Conservation (phyloP, 208 protist species). For the Trypanosoma congolense region DNA sequence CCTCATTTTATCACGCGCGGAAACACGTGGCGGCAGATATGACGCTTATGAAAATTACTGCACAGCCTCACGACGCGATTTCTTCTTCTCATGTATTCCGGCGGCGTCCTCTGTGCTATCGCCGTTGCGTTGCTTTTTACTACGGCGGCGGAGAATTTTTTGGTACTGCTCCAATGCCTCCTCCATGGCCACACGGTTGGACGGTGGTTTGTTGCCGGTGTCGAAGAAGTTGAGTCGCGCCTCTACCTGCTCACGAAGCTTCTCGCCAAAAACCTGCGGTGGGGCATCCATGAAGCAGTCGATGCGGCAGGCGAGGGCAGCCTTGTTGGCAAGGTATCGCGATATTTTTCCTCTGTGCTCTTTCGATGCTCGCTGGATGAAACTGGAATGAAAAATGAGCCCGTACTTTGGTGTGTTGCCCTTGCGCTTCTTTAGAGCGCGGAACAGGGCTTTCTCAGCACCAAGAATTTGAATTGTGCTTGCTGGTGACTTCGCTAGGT, state of each 20-base stretch:
- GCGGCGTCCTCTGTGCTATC: constrained; percentile 27
- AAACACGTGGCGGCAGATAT: too few relatives aligned
- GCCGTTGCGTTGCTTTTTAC: constrained; percentile 31
- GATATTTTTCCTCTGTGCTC: constrained; percentile 98
- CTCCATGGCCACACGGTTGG: constrained; percentile 96
- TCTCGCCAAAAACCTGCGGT: constrained; percentile 92
- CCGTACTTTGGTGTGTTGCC: constrained; percentile 99
- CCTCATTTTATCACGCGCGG: too few relatives aligned
- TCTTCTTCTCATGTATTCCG: constrained; percentile 51
- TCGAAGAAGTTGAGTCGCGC: constrained; percentile 97
- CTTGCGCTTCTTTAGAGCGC: constrained; percentile 96
- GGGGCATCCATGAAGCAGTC: constrained; percentile 93
- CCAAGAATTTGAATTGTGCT: constrained; percentile 99
- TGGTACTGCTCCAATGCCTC: constrained; percentile 91
- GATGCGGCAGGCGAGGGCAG: constrained; percentile 96
- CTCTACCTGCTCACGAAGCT: constrained; percentile 97
- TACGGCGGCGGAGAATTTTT: constrained; percentile 62
- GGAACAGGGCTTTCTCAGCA: constrained; percentile 99
- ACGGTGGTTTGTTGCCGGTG: constrained; percentile 91
- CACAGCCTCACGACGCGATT: constrained; percentile 39
- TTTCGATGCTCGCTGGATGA: constrained; percentile 95
- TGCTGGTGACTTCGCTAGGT: constrained; percentile 98
- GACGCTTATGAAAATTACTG: neutral
- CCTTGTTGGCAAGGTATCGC: constrained; percentile 99
- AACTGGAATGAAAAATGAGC: constrained; percentile 98